phyloP scores from a whole-genome alignment of 2,329 filamentous ascomycete species.

The Hypoxylon sp. region DNA sequence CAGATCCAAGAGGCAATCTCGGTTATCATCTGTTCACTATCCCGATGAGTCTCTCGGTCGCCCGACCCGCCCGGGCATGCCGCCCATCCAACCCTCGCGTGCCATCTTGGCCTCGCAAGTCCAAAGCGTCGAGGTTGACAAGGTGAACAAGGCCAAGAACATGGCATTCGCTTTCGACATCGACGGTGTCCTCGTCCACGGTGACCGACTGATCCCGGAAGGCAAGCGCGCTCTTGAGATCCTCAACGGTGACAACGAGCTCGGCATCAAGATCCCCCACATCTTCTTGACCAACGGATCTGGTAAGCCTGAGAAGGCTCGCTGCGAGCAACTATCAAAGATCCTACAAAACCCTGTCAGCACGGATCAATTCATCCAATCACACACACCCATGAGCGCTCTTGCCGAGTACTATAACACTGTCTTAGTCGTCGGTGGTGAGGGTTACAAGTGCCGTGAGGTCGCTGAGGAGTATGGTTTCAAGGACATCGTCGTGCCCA shows the following conservation, averaged over 20 bases:
- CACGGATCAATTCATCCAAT: conserved; percentile 83
- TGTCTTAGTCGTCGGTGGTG: conserved; percentile 81
- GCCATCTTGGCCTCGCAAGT: conserved; percentile 79
- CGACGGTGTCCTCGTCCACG: conserved; percentile 82
- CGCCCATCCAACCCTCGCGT: conserved; percentile 71
- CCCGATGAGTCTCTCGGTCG: conserved; percentile 61
- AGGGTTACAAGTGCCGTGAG: conserved; percentile 80
- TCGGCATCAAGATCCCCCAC: conserved; percentile 82
- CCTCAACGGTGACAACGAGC: conserved; percentile 81
- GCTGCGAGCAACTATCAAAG: conserved; percentile 75
- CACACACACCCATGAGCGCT: conserved; percentile 83
- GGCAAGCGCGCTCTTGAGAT: conserved; percentile 77
- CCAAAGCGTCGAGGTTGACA: conserved; percentile 76
- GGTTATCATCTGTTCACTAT: conserved; percentile 72
- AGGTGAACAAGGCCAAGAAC: conserved; percentile 79
- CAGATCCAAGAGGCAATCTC: conserved; percentile 76
- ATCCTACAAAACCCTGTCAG: conserved; percentile 76
- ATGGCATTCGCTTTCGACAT: conserved; percentile 88
- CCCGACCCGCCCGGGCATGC: conserved; percentile 69
- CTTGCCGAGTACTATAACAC: conserved; percentile 83
- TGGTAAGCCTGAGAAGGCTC: conserved; percentile 76
- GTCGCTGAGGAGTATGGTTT: conserved; percentile 82
- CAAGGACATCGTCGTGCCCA: conserved; percentile 79
- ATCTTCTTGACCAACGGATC: conserved; percentile 83
- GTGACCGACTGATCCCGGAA: conserved; percentile 78